Evolutionary conservation across 1,284 basidiomycete genomes (phyloP), one percentile per base, ranked within the genome.

Genomic region (Phylloporus gajari): DNA sequence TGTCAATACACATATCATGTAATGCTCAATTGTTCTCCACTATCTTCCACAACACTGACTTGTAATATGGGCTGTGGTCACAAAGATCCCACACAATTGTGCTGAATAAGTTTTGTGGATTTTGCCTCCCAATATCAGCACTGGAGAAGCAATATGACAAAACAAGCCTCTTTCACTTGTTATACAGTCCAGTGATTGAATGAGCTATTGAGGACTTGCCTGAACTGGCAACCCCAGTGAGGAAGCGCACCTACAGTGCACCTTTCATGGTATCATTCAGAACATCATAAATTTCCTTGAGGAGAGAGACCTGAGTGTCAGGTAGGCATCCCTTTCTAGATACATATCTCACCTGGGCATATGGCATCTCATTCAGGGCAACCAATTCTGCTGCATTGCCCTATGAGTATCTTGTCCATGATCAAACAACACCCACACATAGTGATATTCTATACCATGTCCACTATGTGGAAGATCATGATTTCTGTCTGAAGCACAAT

Each of bases 1-100:
- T 15, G 5, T 15, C 1, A 60, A 73, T 15, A 53, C n/a, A n/a
- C n/a, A n/a, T n/a, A n/a, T n/a, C 59, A 38, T 59, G 72, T 35
- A 73, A 53, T 3, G 68, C 42, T 7, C 63, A 63, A n/a, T 65
- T 66, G 27, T 70, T 51, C 38, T 63, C 65, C 19, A 73, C 53
- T 1, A 51, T 19, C 8, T 13, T 53, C 66, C 71, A 73, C 5
- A 73, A 51, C 2, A 46, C 38, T 3, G 51, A n/a, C 25, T 27
- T 53, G 51, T 53, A 13, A 46, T 7, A 19, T 5, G 56, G 21
- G 46, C 65, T 42, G 4, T 63, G 70, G 21, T 72, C 71, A 15
- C 59, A 62, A 7, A 72, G 64, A 15, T 72, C 71, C 13, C 44
- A 11, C 12, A 17, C 44, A 44, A 19, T 19, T 5, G 44, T 23